These are phyloP conservation scores for Aphanoascus verrucosus DNA, from an alignment of 2,329 filamentous ascomycete genomes.

Conservation along the genomic window DNA sequence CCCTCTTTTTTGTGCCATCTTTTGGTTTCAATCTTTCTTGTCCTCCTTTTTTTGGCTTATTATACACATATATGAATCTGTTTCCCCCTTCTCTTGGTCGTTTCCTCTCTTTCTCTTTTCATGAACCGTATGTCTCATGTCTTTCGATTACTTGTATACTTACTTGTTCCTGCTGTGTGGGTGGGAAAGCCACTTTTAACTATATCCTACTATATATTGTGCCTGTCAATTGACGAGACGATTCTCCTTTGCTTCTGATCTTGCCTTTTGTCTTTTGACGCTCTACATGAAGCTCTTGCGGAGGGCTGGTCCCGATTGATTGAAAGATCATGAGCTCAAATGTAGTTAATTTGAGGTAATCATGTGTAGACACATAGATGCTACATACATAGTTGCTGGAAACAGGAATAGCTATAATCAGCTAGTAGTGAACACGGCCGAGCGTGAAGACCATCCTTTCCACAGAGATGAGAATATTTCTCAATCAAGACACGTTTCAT, in stretches of 20 bases:
- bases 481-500: background rate
- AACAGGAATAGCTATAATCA: background rate
- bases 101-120: conserved; percentile 7
- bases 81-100: too few species aligned
- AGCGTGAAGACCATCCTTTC: background rate
- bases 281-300: background rate
- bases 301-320: background rate
- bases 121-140: conserved; percentile 3
- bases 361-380: background rate
- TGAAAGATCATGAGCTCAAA: background rate
- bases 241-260: background rate
- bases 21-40: background rate
- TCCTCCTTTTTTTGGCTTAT: background rate
- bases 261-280: too few species aligned
- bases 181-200: background rate
- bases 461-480: background rate
- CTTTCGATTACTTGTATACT: conserved; percentile 4
- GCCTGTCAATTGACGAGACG: background rate
- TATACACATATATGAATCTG: background rate
- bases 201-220: conserved; percentile 1
- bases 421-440: background rate
- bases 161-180: conserved; percentile 4
- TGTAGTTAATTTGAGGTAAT: background rate
- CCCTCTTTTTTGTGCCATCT: background rate
- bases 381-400: background rate